These are phyloP conservation scores for Entomortierella chlamydospora DNA, from an alignment of 192 early-diverging fungal genomes.

Conservation along the genomic window DNA sequence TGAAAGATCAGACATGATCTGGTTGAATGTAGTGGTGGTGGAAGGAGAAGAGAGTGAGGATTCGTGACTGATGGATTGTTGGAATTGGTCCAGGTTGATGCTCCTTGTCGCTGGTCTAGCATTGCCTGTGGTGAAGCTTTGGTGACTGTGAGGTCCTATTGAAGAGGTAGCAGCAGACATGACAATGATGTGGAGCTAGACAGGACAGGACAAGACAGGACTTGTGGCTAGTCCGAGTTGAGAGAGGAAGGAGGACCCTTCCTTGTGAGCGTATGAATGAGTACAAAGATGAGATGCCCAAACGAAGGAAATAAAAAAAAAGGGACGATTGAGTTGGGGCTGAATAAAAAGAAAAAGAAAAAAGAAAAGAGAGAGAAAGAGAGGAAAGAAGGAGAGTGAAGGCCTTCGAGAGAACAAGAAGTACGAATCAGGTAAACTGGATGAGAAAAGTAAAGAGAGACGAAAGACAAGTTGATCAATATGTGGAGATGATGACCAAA, in stretches of 20 bases:
- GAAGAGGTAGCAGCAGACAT: slow-evolving; percentile 28
- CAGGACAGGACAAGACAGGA: background rate
- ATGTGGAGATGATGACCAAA: too few relatives aligned
- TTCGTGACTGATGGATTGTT: background rate
- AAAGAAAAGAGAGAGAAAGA: too few relatives aligned
- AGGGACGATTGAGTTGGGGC: background rate
- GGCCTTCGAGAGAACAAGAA: too few relatives aligned
- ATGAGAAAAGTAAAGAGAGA: too few relatives aligned
- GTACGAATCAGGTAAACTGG: too few relatives aligned
- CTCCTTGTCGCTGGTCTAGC: slow-evolving; percentile 29
- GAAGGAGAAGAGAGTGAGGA: background rate
- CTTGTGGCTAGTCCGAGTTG: background rate
- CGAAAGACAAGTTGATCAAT: too few relatives aligned
- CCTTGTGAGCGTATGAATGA: too few relatives aligned
- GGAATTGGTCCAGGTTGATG: slow-evolving; percentile 27
- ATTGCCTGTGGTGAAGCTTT: background rate
- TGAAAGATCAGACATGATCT: slow-evolving; percentile 24
- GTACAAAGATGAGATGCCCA: too few relatives aligned
- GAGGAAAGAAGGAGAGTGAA: too few relatives aligned
- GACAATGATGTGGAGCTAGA: background rate
- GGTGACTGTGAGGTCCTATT: slow-evolving; percentile 21
- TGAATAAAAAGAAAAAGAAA: too few relatives aligned
- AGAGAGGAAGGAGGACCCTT: background rate
- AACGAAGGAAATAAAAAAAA: background rate
- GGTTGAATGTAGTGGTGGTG: slow-evolving; percentile 16